A percentile compares a stretch with the other conserved stretches of the same genome.
These are phyloP conservation scores for Linderniella brevidens DNA, from an alignment of 257 asterid genomes.

Conservation along the genomic window DNA sequence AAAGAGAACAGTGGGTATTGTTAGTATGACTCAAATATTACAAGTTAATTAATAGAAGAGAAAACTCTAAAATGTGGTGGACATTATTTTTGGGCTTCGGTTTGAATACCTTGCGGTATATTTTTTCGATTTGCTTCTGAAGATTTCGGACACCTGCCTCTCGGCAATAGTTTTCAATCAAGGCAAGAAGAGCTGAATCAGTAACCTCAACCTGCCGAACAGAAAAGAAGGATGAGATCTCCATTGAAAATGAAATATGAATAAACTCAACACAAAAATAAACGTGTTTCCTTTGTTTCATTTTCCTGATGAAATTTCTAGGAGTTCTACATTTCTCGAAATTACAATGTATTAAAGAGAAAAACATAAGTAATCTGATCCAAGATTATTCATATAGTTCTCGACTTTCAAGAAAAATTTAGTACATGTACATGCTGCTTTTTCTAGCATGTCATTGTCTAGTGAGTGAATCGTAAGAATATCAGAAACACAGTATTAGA, in stretches of 20 bases:
- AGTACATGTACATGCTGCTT: too few relatives aligned
- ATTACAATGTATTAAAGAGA: too few relatives aligned
- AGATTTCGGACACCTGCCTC: constrained; percentile 99
- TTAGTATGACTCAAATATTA: constrained; percentile 3
- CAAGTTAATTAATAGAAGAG: background rate
- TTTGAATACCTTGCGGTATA: constrained; percentile 72
- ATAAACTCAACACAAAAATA: background rate
- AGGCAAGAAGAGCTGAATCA: constrained; percentile 73
- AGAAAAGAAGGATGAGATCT: constrained; percentile 11
- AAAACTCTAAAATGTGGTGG: background rate
- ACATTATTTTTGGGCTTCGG: background rate
- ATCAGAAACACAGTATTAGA: background rate
- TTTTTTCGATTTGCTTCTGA: constrained; percentile 98
- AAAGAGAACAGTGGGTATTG: background rate
- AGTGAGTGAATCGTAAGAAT: background rate
- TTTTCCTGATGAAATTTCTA: too few relatives aligned
- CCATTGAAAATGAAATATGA: background rate
- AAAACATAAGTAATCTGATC: too few relatives aligned
- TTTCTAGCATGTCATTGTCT: too few relatives aligned
- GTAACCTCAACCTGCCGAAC: constrained; percentile 76
- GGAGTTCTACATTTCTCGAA: too few relatives aligned
- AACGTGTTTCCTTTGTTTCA: background rate
- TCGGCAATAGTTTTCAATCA: constrained; percentile 92
- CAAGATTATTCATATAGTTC: too few relatives aligned
- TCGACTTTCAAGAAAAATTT: too few relatives aligned